These are phyloP conservation scores for Pterocarpus santalinus DNA, from an alignment of 306 rosid genomes.

Conservation along the genomic window DNA sequence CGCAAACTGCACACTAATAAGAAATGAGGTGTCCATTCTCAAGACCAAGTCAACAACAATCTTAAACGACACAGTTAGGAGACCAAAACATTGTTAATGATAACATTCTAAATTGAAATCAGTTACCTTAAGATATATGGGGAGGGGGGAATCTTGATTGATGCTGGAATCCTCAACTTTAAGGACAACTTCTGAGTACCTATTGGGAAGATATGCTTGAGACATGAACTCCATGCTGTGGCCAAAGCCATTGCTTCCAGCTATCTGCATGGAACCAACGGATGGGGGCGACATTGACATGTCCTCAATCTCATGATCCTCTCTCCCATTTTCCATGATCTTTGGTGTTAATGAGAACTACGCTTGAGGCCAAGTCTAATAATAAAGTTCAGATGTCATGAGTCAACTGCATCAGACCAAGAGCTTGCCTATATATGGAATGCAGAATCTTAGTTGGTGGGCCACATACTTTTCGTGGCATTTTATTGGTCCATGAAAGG, in stretches of 20 bases:
- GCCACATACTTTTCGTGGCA: constrained; percentile 75
- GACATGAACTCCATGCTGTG: constrained; percentile 87
- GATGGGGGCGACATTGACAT: constrained; percentile 75
- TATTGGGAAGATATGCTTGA: constrained; percentile 68
- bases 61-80: not conserved
- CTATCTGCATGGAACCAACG: constrained; percentile 74
- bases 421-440: constrained; percentile 58
- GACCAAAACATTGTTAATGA: not conserved
- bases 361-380: constrained; percentile 29
- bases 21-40: not conserved
- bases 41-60: constrained; percentile 6
- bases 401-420: constrained; percentile 64
- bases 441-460: constrained; percentile 66
- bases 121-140: constrained; percentile 86
- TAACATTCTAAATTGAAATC: constrained; percentile 10
- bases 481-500: constrained; percentile 36
- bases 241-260: constrained; percentile 81
- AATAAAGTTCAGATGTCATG: constrained; percentile 35
- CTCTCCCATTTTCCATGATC: constrained; percentile 76
- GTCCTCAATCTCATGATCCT: constrained; percentile 72
- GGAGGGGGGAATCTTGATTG: constrained; percentile 72
- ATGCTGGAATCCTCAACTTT: constrained; percentile 49
- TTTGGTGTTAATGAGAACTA: constrained; percentile 20
- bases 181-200: constrained; percentile 72
- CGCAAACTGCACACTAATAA: constrained; percentile 74